Conservation (phyloP, 192 early-diverging fungal species). For the Backusella circina region DNA sequence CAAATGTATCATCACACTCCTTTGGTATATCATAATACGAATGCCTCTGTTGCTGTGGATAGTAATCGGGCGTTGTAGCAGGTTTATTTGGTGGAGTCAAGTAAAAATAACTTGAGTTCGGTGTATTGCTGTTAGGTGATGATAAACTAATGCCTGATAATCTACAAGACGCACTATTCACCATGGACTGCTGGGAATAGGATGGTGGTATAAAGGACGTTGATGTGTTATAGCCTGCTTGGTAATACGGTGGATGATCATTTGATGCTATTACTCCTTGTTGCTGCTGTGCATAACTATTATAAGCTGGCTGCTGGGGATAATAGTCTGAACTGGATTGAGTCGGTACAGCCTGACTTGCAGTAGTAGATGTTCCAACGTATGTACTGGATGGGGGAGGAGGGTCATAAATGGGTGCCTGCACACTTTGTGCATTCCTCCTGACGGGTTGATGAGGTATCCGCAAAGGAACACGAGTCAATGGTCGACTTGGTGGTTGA, state of each 20-base stretch:
- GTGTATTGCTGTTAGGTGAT: neutral
- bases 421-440: neutral
- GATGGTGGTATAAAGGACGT: neutral
- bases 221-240: neutral
- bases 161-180: neutral
- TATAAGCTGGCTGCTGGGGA: neutral
- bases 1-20: neutral
- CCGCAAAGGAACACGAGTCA: conserved; percentile 32
- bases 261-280: neutral
- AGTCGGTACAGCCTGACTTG: neutral
- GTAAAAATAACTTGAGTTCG: neutral
- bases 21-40: conserved; percentile 8
- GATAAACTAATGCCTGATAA: neutral
- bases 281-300: conserved; percentile 5
- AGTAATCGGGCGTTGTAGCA: neutral
- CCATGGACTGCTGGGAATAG: neutral
- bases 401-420: neutral
- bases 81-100: neutral
- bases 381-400: neutral
- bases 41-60: neutral
- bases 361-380: neutral
- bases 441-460: conserved; percentile 33
- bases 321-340: neutral
- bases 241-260: neutral
- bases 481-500: conserved; percentile 23